Percentiles rank a stretch among this genome's conserved stretches.
phyloP scores from a whole-genome alignment of 75 land plant species.

The Pinus taeda region DNA sequence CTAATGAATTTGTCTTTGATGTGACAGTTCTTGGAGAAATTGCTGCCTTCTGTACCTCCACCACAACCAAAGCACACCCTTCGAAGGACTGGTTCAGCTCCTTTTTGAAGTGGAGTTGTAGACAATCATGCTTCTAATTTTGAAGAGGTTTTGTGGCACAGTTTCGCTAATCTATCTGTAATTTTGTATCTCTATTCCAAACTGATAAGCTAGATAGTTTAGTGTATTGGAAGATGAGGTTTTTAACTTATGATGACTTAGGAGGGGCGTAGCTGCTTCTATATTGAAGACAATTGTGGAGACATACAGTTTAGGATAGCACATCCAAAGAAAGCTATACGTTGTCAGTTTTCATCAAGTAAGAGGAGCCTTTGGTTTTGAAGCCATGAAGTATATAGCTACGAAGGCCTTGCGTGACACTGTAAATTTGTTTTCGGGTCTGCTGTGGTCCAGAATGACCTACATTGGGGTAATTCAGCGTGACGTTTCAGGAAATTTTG shows the following conservation, averaged over 20 bases:
- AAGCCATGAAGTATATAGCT: background rate
- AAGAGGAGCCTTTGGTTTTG: constrained; percentile 3
- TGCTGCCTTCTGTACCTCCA: background rate
- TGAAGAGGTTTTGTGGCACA: background rate
- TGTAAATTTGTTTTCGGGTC: constrained; percentile 1
- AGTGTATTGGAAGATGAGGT: background rate
- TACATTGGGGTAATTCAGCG: background rate
- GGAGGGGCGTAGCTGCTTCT: constrained; percentile 1
- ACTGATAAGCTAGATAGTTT: background rate
- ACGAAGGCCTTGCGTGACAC: background rate
- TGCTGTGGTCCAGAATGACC: constrained; percentile 9
- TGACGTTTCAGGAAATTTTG: constrained; percentile 2
- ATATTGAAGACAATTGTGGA: constrained; percentile 1
- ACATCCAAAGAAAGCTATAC: background rate
- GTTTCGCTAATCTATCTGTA: constrained; percentile 4
- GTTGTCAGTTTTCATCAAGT: background rate
- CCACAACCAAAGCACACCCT: constrained; percentile 3
- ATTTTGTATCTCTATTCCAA: constrained; percentile 7
- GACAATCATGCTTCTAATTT: background rate
- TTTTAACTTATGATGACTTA: background rate
- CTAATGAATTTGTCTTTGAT: background rate
- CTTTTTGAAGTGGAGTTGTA: constrained; percentile 10
- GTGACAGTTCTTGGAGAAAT: constrained; percentile 3
- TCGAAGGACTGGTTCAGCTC: constrained; percentile 1
- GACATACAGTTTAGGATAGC: background rate